These are phyloP conservation scores for Adansonia grandidieri DNA, from an alignment of 441 rosid genomes.

Conservation along the genomic window DNA sequence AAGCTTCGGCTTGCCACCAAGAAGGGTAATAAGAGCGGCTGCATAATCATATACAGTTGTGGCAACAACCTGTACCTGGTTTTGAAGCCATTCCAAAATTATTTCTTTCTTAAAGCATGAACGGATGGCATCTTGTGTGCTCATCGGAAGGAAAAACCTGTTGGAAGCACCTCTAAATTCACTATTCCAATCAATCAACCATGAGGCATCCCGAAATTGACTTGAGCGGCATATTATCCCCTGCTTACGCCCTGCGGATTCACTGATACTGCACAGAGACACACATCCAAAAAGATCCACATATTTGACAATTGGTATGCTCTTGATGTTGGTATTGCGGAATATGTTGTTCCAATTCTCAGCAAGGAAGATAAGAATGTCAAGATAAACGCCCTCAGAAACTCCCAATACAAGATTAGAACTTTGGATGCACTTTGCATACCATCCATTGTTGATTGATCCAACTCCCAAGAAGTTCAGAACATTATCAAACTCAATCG, in stretches of 20 bases:
- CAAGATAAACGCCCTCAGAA: conserved; percentile 52
- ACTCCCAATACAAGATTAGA: conserved; percentile 52
- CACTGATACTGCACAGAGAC: conserved; percentile 41
- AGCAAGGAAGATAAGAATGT: conserved; percentile 55
- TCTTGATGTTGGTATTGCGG: conserved; percentile 30
- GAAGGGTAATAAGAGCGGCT: conserved; percentile 22
- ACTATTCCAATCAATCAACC: conserved; percentile 62
- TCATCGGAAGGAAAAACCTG: conserved; percentile 47
- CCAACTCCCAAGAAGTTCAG: conserved; percentile 59
- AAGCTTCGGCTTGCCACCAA: conserved; percentile 44
- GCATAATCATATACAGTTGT: conserved; percentile 41
- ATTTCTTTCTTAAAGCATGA: conserved; percentile 24
- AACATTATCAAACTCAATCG: conserved; percentile 34
- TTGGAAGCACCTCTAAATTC: conserved; percentile 45
- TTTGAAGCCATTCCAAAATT: conserved; percentile 46
- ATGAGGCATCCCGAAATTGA: conserved; percentile 15
- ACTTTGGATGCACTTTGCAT: conserved; percentile 56
- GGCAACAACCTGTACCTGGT: conserved; percentile 25
- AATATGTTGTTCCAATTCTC: conserved; percentile 54
- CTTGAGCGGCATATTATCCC: conserved; percentile 34
- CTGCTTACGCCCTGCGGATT: conserved; percentile 2
- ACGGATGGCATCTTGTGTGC: conserved; percentile 39
- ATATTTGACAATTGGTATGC: conserved; percentile 59
- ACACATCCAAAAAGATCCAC: conserved; percentile 39
- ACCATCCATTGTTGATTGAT: conserved; percentile 54